Conservation (phyloP, 441 rosid genomes). For the Metrosideros polymorpha region DNA sequence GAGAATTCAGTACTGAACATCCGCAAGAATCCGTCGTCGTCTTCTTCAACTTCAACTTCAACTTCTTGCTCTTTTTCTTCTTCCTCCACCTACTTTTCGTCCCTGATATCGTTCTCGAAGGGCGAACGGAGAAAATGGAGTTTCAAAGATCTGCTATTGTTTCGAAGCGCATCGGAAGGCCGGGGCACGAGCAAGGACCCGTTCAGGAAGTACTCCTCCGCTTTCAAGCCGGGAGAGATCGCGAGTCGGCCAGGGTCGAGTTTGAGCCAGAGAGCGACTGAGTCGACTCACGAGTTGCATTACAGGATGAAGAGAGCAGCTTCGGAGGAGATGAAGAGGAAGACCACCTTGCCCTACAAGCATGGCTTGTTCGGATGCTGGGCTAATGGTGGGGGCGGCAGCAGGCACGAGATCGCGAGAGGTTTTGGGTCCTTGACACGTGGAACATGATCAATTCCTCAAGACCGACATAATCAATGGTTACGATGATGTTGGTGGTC, state of each 20-base stretch:
- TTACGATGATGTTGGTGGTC: not conserved
- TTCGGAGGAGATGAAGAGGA: conserved; percentile 11
- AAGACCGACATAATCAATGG: not conserved
- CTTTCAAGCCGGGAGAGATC: not conserved
- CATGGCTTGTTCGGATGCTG: conserved; percentile 11
- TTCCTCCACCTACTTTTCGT: not conserved
- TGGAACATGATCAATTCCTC: not conserved
- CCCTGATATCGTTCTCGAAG: not conserved
- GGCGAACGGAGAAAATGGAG: conserved; percentile 1
- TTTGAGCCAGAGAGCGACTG: not conserved
- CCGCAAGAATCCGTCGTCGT: not conserved
- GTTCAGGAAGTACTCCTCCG: not conserved
- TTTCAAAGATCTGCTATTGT: conserved; percentile 10
- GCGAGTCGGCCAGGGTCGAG: not conserved
- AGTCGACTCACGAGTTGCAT: conserved; percentile 6
- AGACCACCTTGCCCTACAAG: conserved; percentile 6
- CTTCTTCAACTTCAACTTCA: not conserved
- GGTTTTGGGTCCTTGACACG: not conserved
- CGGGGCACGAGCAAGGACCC: conserved; percentile 10
- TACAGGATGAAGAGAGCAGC: conserved; percentile 6
- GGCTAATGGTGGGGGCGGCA: not conserved
- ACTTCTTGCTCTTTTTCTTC: not conserved
- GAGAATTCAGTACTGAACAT: not conserved
- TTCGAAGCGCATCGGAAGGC: conserved; percentile 12
- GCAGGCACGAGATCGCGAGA: not conserved